Base-by-base conservation (phyloP, 2,329 filamentous ascomycete genomes). In the Aspergillus brasiliensis region DNA sequence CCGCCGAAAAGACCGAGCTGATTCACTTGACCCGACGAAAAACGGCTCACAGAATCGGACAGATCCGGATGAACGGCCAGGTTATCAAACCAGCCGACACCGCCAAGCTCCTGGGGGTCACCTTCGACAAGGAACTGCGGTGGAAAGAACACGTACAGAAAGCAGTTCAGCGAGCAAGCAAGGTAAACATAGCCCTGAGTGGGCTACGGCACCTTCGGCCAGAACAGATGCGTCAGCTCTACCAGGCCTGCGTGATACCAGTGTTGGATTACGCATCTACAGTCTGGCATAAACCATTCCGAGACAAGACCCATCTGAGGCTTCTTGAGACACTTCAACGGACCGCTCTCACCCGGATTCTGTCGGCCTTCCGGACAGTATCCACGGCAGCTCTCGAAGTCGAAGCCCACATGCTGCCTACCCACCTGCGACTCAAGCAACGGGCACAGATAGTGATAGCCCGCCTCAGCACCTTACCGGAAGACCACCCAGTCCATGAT, bases 1-100 rank as follows among this genome's bases (percentile, higher is more conserved):
- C 63, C 8, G 69, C 66, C 0, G 65, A 73, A 31, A 73, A 75
- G 57, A 72, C 66, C 3, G 65, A 71, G 19, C 61, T 73, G 0
- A 73, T 74, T 27, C 65, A 75, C 51, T 42, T 75, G 8, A 74
- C 67, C 3, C 62, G 67, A 8, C 27, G 53, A 64, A 51, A 5
- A 69, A 2, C 67, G 57, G 47, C 2, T 54, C 65, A 42, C 63
- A 67, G 6, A 5, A 52, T 61, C 55, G 65, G 65, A 3, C 37
- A 63, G 10, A 48, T 69, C 5, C 51, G 48, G 2, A 59, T 71
- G 4, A 60, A 69, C 15, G 47, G 65, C 1, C 58, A 61, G 40
- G 40, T 37, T 3, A 58, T 69, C 21, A 57, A 64, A 49, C 66
- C 62, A 2, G 58, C 62, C 0, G 5, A 28, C n/a, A 68, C 57